phyloP scores from a whole-genome alignment of 176 grass and related monocot genomes.

The Cymbopogon citratus region DNA sequence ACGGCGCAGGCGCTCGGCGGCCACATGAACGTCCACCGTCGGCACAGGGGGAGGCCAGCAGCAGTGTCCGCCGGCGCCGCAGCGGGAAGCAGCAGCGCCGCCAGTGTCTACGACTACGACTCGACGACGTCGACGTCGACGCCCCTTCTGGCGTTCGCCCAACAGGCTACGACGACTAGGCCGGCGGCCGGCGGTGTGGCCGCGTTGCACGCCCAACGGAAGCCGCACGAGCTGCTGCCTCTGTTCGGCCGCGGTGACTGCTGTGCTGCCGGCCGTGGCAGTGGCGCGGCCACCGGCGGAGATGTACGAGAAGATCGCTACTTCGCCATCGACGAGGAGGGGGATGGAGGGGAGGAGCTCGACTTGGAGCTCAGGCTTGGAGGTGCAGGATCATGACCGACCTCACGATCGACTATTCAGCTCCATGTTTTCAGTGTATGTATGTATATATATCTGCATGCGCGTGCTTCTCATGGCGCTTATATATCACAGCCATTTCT shows the following conservation, averaged over 20 bases:
- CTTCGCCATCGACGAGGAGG: background rate
- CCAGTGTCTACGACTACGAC: background rate
- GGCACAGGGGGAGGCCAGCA: conserved; percentile 27
- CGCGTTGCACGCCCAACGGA: background rate
- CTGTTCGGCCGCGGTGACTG: conserved; percentile 35
- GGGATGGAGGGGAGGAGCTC: conserved; percentile 30
- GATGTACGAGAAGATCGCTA: background rate
- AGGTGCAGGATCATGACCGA: conserved; percentile 14
- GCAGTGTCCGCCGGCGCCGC: background rate
- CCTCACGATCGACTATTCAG: background rate
- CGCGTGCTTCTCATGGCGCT: background rate
- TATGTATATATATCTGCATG: background rate
- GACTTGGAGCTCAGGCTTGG: conserved; percentile 83
- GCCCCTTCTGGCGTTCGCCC: conserved; percentile 8
- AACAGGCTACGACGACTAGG: background rate
- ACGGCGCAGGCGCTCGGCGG: conserved; percentile 72
- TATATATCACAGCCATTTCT: background rate
- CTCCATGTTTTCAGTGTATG: background rate
- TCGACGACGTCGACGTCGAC: background rate
- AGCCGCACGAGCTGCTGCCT: conserved; percentile 43
- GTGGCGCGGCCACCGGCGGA: background rate
- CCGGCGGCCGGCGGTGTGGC: background rate
- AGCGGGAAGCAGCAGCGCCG: background rate
- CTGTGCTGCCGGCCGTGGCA: background rate
- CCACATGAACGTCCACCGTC: conserved; percentile 90